Conservation (phyloP, 495 filamentous ascomycete species). For the Trichodelitschia bisporula region DNA sequence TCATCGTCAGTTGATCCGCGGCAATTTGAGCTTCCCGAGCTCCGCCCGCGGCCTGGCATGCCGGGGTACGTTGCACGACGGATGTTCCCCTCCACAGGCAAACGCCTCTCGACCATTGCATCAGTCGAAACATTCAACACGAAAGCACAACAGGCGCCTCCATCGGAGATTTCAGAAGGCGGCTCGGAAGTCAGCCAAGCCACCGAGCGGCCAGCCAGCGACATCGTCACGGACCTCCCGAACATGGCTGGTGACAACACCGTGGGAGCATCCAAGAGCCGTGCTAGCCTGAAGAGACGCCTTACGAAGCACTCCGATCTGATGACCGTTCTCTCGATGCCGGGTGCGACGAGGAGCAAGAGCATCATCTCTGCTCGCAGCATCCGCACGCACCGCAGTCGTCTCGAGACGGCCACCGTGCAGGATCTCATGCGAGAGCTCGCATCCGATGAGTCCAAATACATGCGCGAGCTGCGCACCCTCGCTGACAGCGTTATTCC, state of each 20-base stretch:
- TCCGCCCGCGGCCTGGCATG: no score
- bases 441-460: constrained; percentile 62
- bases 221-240: no score
- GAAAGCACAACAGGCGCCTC: constrained; percentile 6
- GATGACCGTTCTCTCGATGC: constrained; percentile 69
- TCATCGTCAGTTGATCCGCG: constrained; percentile 12
- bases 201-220: no score
- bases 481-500: constrained; percentile 92
- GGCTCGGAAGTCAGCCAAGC: no score
- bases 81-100: constrained; percentile 13
- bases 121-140: constrained; percentile 15
- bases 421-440: constrained; percentile 61
- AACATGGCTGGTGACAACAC: no score
- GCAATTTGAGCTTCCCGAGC: no score
- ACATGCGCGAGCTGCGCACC: constrained; percentile 77
- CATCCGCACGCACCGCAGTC: constrained; percentile 44
- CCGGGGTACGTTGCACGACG: no score
- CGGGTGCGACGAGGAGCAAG: constrained; percentile 20
- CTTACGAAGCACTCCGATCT: constrained; percentile 84
- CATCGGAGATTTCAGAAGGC: constrained; percentile 8
- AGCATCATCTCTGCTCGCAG: constrained; percentile 27
- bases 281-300: constrained; percentile 40
- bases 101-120: constrained; percentile 16
- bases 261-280: no score
- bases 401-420: constrained; percentile 37